Evolutionary conservation across 2,329 filamentous ascomycete species (phyloP), one percentile per base, ranked within the genome.

Genomic region (Lachnellula hyalina): DNA sequence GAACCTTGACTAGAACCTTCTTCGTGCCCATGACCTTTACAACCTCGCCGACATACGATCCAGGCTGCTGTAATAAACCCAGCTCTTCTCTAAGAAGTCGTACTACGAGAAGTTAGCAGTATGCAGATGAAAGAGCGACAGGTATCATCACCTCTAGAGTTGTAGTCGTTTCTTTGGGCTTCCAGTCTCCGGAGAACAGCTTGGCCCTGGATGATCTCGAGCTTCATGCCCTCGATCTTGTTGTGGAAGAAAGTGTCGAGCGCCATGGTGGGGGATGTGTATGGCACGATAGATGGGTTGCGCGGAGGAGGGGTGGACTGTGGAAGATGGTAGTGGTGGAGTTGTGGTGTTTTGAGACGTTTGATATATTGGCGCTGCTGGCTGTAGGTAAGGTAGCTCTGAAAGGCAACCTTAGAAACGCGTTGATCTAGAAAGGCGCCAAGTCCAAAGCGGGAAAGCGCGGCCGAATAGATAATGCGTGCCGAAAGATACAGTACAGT

Each of bases 171-270:
- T 65, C 94, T 86, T 75, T 99, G 95, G 65, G 94, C 94, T 80
- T 99, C 94, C 67, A 99, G 83, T 71, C 94, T 86, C 65, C 94
- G 88, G 60, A 99, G 81, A 55, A 96, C 91, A 54, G 94, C 93
- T 77, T 99, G 94, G 54, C 94, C 93, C 77, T 97, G 93, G 73
- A 99, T 93, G 73, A 99, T 99, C 84, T 99, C 93, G 73, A 99
- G 91, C 87, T 97, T 97, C 89, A 97, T 96, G 73, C 89, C 86
- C 89, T 99, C 94, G 77, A 97, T 97, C 82, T 99, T 99, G 82
- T 97, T 97, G 78, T 94, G 90, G 75, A 96, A 99, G 79, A 96
- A 99, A 76, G 89, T 96, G 76, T 97, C 94, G 77, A 99, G 89
- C 83, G 93, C 92, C 94, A 99, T 99, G 73, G 71, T 86, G 82